Evolutionary conservation across 768 basidiomycete species (phyloP).

Genomic region (Mrakia hoshinonis): DNA sequence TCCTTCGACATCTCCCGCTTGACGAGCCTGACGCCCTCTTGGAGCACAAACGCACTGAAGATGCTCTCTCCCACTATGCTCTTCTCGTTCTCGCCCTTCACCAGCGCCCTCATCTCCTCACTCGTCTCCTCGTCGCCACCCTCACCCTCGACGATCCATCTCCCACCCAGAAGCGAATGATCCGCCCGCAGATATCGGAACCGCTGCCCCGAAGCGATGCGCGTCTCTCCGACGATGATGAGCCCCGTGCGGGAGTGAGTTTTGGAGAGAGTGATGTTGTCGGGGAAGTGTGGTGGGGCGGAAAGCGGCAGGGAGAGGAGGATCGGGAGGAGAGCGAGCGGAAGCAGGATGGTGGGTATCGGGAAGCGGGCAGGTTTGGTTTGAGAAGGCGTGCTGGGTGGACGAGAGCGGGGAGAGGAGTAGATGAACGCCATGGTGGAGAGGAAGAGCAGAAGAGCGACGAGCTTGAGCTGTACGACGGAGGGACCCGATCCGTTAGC

Average conservation of each 20-base stretch:
- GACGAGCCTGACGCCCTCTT: constrained; percentile 52
- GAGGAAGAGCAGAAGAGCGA: neutral
- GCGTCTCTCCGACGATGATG: constrained; percentile 6
- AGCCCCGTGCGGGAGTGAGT: neutral
- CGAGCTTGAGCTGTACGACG: neutral
- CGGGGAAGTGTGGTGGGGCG: neutral
- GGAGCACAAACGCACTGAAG: constrained; percentile 73
- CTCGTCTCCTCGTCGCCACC: constrained; percentile 38
- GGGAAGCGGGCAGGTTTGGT: neutral
- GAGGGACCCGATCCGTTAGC: no score
- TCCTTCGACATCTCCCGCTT: neutral
- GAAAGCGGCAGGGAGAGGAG: neutral
- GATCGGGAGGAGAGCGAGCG: neutral
- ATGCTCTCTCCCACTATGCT: constrained; percentile 49
- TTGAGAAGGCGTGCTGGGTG: neutral
- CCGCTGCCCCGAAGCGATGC: constrained; percentile 24
- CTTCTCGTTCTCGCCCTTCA: constrained; percentile 44
- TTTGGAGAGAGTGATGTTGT: neutral
- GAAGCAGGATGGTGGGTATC: neutral
- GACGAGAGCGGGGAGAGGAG: neutral
- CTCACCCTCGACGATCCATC: constrained; percentile 54
- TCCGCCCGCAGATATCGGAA: constrained; percentile 50
- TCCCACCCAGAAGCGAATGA: constrained; percentile 55
- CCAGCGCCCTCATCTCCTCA: constrained; percentile 48
- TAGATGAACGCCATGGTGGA: neutral